These are phyloP conservation scores for Microcera coccophila DNA, from an alignment of 2,329 filamentous ascomycete genomes.

Conservation along the genomic window DNA sequence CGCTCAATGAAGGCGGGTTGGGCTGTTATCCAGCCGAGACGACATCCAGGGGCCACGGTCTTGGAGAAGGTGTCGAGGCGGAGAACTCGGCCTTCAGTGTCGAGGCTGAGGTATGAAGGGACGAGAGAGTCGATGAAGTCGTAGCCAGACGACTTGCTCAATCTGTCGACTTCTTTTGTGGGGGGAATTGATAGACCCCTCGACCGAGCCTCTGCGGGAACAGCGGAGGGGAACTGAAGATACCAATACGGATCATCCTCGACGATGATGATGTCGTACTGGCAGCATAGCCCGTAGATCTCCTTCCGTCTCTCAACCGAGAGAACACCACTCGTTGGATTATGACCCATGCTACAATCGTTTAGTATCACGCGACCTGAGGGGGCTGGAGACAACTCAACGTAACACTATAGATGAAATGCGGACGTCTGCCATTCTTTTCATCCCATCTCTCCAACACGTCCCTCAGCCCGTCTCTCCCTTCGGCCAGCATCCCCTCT, in stretches of 20 bases:
- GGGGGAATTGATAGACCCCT: constrained; percentile 34
- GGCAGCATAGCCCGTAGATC: constrained; percentile 74
- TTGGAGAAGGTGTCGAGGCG: constrained; percentile 93
- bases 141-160: constrained; percentile 55
- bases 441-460: constrained; percentile 80
- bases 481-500: constrained; percentile 72
- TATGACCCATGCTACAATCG: constrained; percentile 59
- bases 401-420: constrained; percentile 87
- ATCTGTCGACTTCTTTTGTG: constrained; percentile 28
- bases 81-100: constrained; percentile 81
- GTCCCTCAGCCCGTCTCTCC: constrained; percentile 70
- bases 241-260: constrained; percentile 98
- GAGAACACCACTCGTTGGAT: constrained; percentile 76
- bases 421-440: constrained; percentile 68
- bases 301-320: constrained; percentile 70
- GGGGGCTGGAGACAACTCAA: constrained; percentile 43
- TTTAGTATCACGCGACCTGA: constrained; percentile 3
- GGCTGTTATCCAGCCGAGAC: constrained; percentile 85
- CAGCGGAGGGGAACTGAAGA: constrained; percentile 77
- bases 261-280: constrained; percentile 84
- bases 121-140: constrained; percentile 77
- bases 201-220: constrained; percentile 47
- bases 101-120: constrained; percentile 77
- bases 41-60: constrained; percentile 83
- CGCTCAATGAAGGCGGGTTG: constrained; percentile 76